phyloP scores from a whole-genome alignment of 1,284 basidiomycete species.

The Cystobasidium slooffiae region DNA sequence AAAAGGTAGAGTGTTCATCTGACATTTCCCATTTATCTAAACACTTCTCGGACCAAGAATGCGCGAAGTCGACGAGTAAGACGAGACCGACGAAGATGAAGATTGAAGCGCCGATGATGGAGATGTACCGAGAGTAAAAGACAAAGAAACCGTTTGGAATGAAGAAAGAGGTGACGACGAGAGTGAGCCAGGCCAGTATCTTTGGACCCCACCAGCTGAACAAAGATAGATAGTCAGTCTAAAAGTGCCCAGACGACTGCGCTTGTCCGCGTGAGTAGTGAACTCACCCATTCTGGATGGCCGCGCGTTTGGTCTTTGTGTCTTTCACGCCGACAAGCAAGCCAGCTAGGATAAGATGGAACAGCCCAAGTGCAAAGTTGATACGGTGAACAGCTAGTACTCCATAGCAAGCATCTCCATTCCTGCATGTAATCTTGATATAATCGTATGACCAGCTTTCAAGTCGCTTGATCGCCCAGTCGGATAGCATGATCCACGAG shows the following conservation, averaged over 20 bases:
- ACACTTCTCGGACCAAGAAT: slow-evolving; percentile 97
- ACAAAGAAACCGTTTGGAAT: slow-evolving; percentile 94
- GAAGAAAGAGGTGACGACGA: slow-evolving; percentile 82
- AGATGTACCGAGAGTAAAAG: slow-evolving; percentile 83
- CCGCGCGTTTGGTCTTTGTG: slow-evolving; percentile 86
- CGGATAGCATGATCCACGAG: slow-evolving; percentile 94
- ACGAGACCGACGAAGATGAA: slow-evolving; percentile 96
- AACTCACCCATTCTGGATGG: slow-evolving; percentile 91
- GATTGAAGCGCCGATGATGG: slow-evolving; percentile 85
- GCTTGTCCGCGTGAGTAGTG: background rate
- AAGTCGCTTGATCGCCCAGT: slow-evolving; percentile 81
- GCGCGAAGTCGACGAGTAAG: slow-evolving; percentile 96
- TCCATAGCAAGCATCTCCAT: slow-evolving; percentile 86
- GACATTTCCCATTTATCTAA: slow-evolving; percentile 89
- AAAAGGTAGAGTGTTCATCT: slow-evolving; percentile 73
- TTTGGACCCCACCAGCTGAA: slow-evolving; percentile 98
- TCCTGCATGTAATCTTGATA: slow-evolving; percentile 95
- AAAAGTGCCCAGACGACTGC: slow-evolving; percentile 8
- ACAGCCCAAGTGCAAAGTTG: slow-evolving; percentile 89
- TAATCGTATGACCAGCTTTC: slow-evolving; percentile 94
- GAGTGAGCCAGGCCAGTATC: slow-evolving; percentile 78
- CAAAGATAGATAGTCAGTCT: background rate
- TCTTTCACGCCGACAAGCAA: slow-evolving; percentile 84
- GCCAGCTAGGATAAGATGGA: slow-evolving; percentile 80
- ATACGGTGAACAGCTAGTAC: slow-evolving; percentile 97